Evolutionary conservation across 345 rosid species (phyloP).

Genomic region (Brassica carinata): DNA sequence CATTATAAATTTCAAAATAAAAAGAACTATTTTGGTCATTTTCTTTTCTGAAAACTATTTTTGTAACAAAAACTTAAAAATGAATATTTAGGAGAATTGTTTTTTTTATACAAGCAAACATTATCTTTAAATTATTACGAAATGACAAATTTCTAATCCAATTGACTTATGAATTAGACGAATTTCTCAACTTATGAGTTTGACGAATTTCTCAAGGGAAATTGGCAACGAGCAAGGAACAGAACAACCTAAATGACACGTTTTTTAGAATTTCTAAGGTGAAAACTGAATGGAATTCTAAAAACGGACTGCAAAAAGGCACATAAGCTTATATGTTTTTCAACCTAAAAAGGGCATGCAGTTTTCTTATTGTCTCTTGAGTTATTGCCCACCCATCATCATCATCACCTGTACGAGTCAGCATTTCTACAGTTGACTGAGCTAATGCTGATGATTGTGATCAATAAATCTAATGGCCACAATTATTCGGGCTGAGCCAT

Average conservation of each 20-base stretch:
- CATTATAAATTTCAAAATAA: no score
- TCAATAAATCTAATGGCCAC: not conserved
- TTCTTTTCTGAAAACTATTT: no score
- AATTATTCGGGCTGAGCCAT: not conserved
- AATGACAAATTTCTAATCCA: not conserved
- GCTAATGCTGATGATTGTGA: not conserved
- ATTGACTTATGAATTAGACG: not conserved
- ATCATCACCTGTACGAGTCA: not conserved
- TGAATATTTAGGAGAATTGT: not conserved
- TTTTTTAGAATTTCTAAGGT: not conserved
- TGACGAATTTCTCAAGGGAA: not conserved
- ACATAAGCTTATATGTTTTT: not conserved
- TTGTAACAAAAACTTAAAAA: no score
- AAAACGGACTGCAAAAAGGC: not conserved
- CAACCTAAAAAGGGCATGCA: not conserved
- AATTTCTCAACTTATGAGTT: no score
- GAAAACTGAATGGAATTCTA: not conserved
- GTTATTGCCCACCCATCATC: not conserved
- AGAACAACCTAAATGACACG: not conserved
- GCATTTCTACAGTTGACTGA: constrained; percentile 10
- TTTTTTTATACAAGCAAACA: not conserved
- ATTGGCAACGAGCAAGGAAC: not conserved
- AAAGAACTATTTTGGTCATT: no score
- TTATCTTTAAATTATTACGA: not conserved
- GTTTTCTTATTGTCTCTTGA: not conserved